Conservation (phyloP, 2,329 filamentous ascomycete genomes). For the Aspergillus glaucus region DNA sequence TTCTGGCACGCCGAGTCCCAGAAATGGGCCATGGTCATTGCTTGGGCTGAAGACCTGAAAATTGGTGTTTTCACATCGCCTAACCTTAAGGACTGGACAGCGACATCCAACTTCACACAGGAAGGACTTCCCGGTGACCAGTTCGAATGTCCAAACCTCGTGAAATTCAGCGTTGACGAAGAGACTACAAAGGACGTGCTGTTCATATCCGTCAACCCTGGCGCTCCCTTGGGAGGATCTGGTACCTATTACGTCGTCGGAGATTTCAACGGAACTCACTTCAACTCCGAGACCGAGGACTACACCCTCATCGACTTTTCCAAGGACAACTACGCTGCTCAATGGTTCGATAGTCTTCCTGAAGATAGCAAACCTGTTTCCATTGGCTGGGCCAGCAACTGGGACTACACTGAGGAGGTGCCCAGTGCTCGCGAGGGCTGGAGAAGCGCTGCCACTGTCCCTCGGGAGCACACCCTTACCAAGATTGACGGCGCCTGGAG, state of each 20-base stretch:
- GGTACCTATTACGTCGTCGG: conserved; percentile 44
- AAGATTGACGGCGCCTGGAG: conserved; percentile 48
- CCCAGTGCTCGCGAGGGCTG: conserved; percentile 52
- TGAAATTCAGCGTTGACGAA: conserved; percentile 46
- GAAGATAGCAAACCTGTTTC: conserved; percentile 39
- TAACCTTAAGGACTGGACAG: conserved; percentile 54
- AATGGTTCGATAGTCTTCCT: conserved; percentile 48
- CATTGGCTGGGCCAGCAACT: conserved; percentile 55
- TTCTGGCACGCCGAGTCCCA: conserved; percentile 48
- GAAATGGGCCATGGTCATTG: conserved; percentile 54
- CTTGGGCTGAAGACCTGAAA: conserved; percentile 50
- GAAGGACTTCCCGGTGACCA: conserved; percentile 49
- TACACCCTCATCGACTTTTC: conserved; percentile 23
- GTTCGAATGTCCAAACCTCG: conserved; percentile 60
- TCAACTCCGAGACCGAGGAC: conserved; percentile 16
- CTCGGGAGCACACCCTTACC: conserved; percentile 48
- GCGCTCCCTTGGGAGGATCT: conserved; percentile 28
- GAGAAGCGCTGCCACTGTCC: conserved; percentile 48
- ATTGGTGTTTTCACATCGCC: conserved; percentile 58
- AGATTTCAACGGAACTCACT: conserved; percentile 54
- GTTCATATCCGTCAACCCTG: conserved; percentile 26
- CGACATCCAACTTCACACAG: conserved; percentile 53
- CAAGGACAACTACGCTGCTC: conserved; percentile 42
- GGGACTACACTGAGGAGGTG: conserved; percentile 51
- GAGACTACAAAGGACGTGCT: conserved; percentile 17